Evolutionary conservation across 139 green algal species (phyloP).

Genomic region (Limnomonas spitsbergensis): DNA sequence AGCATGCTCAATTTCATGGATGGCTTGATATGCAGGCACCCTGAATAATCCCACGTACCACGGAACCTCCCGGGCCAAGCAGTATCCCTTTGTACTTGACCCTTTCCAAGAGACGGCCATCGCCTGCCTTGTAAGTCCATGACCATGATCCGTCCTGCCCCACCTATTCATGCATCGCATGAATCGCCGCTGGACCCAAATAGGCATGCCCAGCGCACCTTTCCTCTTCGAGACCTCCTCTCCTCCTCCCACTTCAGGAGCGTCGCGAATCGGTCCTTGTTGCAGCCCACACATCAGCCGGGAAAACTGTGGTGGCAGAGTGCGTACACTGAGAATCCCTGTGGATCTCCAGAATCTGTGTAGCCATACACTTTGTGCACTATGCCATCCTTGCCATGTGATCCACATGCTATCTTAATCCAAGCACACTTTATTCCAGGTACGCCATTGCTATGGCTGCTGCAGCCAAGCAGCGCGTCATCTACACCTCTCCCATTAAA

Average conservation of each 20-base stretch:
- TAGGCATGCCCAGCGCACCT: no score
- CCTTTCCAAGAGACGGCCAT: slow-evolving; percentile 81
- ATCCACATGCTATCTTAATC: no score
- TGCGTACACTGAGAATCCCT: slow-evolving; percentile 72
- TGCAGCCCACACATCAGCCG: slow-evolving; percentile 87
- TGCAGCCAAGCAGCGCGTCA: slow-evolving; percentile 69
- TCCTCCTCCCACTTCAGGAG: no score
- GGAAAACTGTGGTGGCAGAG: slow-evolving; percentile 91
- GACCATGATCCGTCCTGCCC: no score
- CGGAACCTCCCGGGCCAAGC: slow-evolving; percentile 59
- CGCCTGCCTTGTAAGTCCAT: slow-evolving; percentile 68
- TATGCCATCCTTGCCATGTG: no score
- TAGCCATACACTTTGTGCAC: background rate
- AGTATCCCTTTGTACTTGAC: slow-evolving; percentile 88
- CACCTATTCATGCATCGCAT: no score
- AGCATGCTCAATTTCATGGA: no score
- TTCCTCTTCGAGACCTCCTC: no score
- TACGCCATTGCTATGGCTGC: slow-evolving; percentile 74
- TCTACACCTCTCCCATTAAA: slow-evolving; percentile 97
- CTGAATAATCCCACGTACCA: slow-evolving; percentile 63
- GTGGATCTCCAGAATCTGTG: background rate
- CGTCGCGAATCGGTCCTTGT: slow-evolving; percentile 83
- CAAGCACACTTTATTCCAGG: slow-evolving; percentile 23
- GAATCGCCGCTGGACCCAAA: no score
- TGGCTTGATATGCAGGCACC: no score